Conservation (phyloP, 148 eudicot genomes). For the Beta vulgaris region DNA sequence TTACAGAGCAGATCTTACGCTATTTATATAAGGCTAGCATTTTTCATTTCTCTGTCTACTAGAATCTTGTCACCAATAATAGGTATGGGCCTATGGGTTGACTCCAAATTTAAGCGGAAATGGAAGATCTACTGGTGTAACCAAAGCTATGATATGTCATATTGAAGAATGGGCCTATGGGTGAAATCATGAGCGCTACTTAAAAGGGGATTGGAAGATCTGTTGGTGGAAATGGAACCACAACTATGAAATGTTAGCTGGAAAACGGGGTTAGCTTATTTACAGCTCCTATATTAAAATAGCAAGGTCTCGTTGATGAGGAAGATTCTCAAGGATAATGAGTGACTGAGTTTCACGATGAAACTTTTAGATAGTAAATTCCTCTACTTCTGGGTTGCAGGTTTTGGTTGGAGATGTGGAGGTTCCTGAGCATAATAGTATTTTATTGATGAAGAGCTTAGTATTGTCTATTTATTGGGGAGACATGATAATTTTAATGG, state of each 20-base stretch:
- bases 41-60: not conserved
- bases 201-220: not conserved
- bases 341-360: not conserved
- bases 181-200: too few relatives aligned
- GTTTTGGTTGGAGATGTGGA: not conserved
- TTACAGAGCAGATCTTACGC: not conserved
- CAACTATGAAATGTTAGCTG: not conserved
- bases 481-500: not conserved
- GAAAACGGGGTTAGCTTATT: not conserved
- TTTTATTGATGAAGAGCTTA: not conserved
- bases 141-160: too few relatives aligned
- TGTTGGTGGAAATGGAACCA: not conserved
- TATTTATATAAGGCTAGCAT: not conserved
- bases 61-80: not conserved
- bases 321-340: not conserved
- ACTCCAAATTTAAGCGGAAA: not conserved
- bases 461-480: not conserved
- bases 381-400: not conserved
- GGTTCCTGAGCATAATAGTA: not conserved
- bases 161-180: not conserved
- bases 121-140: not conserved
- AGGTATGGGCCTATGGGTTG: not conserved
- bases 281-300: not conserved
- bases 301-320: not conserved
- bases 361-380: not conserved